Conservation (phyloP, 345 rosid genomes). For the Anacardium occidentale region DNA sequence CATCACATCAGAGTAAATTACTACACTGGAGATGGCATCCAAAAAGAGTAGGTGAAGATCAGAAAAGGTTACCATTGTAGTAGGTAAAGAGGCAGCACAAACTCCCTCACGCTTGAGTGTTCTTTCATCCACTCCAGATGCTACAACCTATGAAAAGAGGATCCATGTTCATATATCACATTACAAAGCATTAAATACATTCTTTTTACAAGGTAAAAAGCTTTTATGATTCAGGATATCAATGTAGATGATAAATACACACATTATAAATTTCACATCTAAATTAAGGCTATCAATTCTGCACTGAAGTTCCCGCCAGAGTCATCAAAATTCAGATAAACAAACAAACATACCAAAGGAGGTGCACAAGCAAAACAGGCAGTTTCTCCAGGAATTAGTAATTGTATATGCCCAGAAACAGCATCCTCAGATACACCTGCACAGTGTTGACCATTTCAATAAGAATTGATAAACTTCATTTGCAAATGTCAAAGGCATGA, state of each 20-base stretch:
- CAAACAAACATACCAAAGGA: conserved; percentile 63
- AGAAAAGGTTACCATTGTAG: conserved; percentile 65
- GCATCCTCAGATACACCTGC: conserved; percentile 99
- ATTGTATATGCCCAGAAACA: conserved; percentile 95
- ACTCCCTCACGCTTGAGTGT: conserved; percentile 96
- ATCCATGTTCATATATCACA: background rate
- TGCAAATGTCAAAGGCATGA: background rate
- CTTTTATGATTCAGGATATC: background rate
- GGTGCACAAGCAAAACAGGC: conserved; percentile 99
- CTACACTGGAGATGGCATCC: background rate
- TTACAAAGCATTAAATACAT: background rate
- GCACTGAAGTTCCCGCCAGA: conserved; percentile 3
- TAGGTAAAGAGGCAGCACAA: conserved; percentile 94
- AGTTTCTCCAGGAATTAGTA: conserved; percentile 92
- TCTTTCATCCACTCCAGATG: conserved; percentile 95
- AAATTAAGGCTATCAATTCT: conserved; percentile 7
- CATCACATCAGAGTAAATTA: background rate
- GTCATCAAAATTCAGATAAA: conserved; percentile 6
- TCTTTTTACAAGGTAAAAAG: background rate
- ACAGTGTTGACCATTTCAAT: conserved; percentile 11
- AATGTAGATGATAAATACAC: background rate
- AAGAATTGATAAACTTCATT: conserved; percentile 5
- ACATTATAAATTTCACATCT: conserved; percentile 1
- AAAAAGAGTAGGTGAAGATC: conserved; percentile 1
- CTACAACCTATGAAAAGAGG: conserved; percentile 64